phyloP scores from a whole-genome alignment of 1,284 basidiomycete genomes.

The Waitea zeae region DNA sequence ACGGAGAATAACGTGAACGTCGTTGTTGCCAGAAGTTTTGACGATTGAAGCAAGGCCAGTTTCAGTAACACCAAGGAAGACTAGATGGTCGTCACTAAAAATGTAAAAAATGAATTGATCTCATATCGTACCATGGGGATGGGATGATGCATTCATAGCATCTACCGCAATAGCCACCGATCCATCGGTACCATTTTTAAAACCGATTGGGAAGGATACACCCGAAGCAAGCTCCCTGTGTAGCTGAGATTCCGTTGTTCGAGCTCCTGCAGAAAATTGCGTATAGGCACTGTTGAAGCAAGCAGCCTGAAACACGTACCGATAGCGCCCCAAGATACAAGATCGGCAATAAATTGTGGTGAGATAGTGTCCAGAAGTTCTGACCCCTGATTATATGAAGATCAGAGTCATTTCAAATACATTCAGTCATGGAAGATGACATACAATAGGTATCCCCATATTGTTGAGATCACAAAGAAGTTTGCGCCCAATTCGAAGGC shows the following conservation, averaged over 20 bases:
- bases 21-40: slow-evolving; percentile 83
- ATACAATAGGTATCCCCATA: slow-evolving; percentile 66
- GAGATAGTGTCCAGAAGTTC: slow-evolving; percentile 93
- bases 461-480: slow-evolving; percentile 83
- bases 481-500: slow-evolving; percentile 73
- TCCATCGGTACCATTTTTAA: slow-evolving; percentile 98
- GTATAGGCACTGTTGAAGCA: background rate
- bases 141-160: background rate
- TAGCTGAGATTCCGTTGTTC: slow-evolving; percentile 90
- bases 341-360: slow-evolving; percentile 66
- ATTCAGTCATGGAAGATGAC: background rate
- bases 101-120: slow-evolving; percentile 7
- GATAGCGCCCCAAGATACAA: slow-evolving; percentile 95
- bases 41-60: slow-evolving; percentile 92
- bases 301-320: background rate
- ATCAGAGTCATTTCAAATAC: too few relatives aligned
- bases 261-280: slow-evolving; percentile 43
- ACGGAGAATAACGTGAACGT: slow-evolving; percentile 88
- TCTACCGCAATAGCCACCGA: slow-evolving; percentile 30
- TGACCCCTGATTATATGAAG: slow-evolving; percentile 38
- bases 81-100: slow-evolving; percentile 84
- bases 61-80: slow-evolving; percentile 96
- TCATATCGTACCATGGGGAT: background rate
- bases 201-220: slow-evolving; percentile 85
- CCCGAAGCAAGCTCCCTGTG: slow-evolving; percentile 88